phyloP scores from a whole-genome alignment of 2,329 filamentous ascomycete species.

The Didymella lethalis region DNA sequence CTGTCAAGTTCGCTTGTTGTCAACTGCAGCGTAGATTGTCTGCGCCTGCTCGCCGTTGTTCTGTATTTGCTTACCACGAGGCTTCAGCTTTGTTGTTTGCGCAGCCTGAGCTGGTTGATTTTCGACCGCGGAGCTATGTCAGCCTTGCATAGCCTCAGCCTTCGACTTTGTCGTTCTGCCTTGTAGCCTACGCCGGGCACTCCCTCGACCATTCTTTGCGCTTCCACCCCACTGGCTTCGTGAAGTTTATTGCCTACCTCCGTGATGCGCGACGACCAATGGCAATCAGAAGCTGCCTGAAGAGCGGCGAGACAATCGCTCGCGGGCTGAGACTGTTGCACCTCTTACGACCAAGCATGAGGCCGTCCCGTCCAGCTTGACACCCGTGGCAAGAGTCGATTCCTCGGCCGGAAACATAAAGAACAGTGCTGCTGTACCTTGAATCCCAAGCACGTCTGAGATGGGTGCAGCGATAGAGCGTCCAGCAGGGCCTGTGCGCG shows the following conservation, averaged over 20 bases:
- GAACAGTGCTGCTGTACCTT: background rate
- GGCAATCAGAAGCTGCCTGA: background rate
- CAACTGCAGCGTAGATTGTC: background rate
- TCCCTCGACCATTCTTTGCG: conserved; percentile 10
- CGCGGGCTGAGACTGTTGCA: background rate
- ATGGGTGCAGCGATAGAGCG: background rate
- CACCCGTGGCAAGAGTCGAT: background rate
- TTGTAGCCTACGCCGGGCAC: conserved; percentile 20
- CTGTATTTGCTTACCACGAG: conserved; percentile 5
- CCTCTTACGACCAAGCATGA: background rate
- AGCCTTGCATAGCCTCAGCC: conserved; percentile 24
- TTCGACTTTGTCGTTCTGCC: conserved; percentile 15
- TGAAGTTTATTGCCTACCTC: background rate
- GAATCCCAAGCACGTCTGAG: background rate
- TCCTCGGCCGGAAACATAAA: background rate
- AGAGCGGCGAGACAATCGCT: background rate
- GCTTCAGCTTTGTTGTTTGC: conserved; percentile 7
- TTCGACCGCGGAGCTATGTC: conserved; percentile 1
- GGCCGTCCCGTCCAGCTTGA: background rate
- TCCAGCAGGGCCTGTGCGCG: background rate
- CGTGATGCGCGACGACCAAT: background rate
- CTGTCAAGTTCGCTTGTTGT: conserved; percentile 2
- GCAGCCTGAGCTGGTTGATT: conserved; percentile 2
- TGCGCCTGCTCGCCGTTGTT: background rate
- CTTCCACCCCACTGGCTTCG: conserved; percentile 6